A percentile compares a stretch with the other conserved stretches of the same genome.
Conservation (phyloP, 1,139 yeast species). For the Casaregolazyma suthepensis region DNA sequence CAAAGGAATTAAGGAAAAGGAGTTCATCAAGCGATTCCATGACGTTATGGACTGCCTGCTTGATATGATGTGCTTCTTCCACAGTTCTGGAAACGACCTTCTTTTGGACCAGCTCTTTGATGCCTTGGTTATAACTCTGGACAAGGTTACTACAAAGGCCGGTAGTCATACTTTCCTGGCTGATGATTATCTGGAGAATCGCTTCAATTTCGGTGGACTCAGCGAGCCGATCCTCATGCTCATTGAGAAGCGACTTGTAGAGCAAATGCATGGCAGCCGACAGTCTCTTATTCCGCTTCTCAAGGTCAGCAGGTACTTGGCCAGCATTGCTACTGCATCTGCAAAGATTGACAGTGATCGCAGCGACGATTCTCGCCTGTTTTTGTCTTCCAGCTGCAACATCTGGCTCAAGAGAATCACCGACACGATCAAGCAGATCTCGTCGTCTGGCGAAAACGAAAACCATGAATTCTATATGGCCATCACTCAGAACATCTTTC, state of each 20-base stretch:
- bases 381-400: conserved; percentile 16
- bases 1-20: conserved; percentile 24
- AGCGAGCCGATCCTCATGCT: conserved; percentile 22
- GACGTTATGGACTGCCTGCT: conserved; percentile 40
- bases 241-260: conserved; percentile 17
- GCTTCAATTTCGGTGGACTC: conserved; percentile 27
- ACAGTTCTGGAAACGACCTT: conserved; percentile 21
- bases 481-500: conserved; percentile 20
- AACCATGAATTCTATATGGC: conserved; percentile 22
- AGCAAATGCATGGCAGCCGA: conserved; percentile 15
- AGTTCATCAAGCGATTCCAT: conserved; percentile 26
- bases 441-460: conserved; percentile 19
- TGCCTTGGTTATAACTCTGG: conserved; percentile 27
- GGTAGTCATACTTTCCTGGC: conserved; percentile 24
- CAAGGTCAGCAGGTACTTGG: conserved; percentile 23
- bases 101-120: conserved; percentile 25
- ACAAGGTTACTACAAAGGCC: conserved; percentile 24
- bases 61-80: conserved; percentile 28
- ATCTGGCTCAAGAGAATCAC: conserved; percentile 21
- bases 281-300: conserved; percentile 19
- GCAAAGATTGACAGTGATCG: conserved; percentile 26
- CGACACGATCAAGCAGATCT: conserved; percentile 21
- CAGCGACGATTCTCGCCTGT: conserved; percentile 22
- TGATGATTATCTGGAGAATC: conserved; percentile 23
- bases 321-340: conserved; percentile 27